These are phyloP conservation scores for Coemansia asiatica DNA, from an alignment of 192 early-diverging fungal species.

Conservation along the genomic window DNA sequence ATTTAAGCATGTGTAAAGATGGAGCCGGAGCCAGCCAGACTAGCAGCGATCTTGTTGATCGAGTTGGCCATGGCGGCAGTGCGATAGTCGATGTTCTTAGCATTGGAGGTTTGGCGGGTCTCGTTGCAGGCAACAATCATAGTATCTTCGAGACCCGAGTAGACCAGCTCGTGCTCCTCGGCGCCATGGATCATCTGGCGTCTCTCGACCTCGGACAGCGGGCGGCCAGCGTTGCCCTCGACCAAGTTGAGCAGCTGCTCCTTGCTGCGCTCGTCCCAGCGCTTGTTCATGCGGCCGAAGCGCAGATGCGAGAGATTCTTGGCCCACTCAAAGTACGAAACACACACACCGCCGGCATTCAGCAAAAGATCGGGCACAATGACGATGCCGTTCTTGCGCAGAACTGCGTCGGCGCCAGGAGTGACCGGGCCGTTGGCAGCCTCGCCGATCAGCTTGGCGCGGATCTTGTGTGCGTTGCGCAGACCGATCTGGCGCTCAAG, in stretches of 20 bases:
- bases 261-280: constrained; percentile 79
- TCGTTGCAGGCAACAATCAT: constrained; percentile 78
- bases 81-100: constrained; percentile 69
- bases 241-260: constrained; percentile 67
- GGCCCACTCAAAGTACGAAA: constrained; percentile 82
- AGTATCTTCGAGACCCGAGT: constrained; percentile 85
- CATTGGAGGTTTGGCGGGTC: constrained; percentile 68
- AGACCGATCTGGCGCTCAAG: constrained; percentile 78
- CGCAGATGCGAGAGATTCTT: constrained; percentile 84
- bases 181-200: constrained; percentile 76
- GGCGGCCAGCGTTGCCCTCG: constrained; percentile 74
- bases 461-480: constrained; percentile 69
- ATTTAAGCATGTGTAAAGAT: constrained; percentile 64
- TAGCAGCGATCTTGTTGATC: constrained; percentile 78
- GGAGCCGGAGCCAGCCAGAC: constrained; percentile 72
- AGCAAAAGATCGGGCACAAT: constrained; percentile 76
- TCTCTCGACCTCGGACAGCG: constrained; percentile 70
- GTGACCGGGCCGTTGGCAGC: constrained; percentile 82
- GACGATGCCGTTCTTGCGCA: constrained; percentile 60
- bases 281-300: constrained; percentile 82
- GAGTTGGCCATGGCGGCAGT: constrained; percentile 78
- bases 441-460: constrained; percentile 80
- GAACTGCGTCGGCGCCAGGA: constrained; percentile 67
- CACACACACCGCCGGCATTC: constrained; percentile 83
- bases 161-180: constrained; percentile 81